Evolutionary conservation across 768 basidiomycete genomes (phyloP).

Genomic region (Xanthoconium stramineum): DNA sequence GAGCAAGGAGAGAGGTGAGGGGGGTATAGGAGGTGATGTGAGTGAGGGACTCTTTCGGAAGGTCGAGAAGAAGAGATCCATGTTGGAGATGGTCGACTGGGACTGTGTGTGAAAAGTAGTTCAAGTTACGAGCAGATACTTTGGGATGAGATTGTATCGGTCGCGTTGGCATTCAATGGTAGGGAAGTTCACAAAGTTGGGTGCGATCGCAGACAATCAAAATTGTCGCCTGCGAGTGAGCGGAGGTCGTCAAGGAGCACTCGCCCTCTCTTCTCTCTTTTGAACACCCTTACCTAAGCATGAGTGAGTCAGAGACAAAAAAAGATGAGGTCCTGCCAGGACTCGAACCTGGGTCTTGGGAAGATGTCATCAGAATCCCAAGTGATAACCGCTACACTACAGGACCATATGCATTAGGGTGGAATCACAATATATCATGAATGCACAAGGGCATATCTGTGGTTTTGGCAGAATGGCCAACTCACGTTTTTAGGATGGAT

Average conservation of each 20-base stretch:
- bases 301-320: neutral
- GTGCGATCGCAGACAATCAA: constrained; percentile 24
- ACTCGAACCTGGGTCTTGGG: constrained; percentile 28
- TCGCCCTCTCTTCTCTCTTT: neutral
- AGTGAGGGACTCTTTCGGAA: constrained; percentile 72
- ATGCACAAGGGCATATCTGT: too few relatives aligned
- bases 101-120: constrained; percentile 25
- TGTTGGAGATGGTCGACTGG: constrained; percentile 36
- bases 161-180: constrained; percentile 68
- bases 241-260: neutral
- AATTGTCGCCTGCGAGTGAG: constrained; percentile 19
- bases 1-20: constrained; percentile 56
- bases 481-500: too few relatives aligned
- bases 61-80: constrained; percentile 51
- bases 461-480: too few relatives aligned
- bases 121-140: constrained; percentile 25
- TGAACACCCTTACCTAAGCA: constrained; percentile 9
- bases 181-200: constrained; percentile 8
- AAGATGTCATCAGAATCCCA: constrained; percentile 25
- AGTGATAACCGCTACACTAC: constrained; percentile 32
- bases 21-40: constrained; percentile 73
- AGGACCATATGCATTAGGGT: constrained; percentile 2
- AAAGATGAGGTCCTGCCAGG: constrained; percentile 22
- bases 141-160: constrained; percentile 41
- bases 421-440: too few relatives aligned